Conservation (phyloP, 2,329 filamentous ascomycete species). For the Trichoderma guizhouense region DNA sequence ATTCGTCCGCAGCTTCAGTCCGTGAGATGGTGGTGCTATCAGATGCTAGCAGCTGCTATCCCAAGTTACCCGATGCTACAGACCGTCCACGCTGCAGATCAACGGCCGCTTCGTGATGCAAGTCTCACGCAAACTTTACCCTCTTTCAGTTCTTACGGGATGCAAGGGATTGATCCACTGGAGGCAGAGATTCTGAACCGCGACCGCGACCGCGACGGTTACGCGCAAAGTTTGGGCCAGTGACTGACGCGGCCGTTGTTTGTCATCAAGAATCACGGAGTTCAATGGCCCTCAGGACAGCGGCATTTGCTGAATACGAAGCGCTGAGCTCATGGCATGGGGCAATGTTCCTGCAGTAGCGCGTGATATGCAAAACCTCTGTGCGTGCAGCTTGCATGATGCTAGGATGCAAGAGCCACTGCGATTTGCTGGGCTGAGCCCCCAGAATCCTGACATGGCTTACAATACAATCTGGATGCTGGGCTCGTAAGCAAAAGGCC, state of each 20-base stretch:
- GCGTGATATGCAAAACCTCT: background rate
- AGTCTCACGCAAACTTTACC: background rate
- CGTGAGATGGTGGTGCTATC: background rate
- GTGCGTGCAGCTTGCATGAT: conserved; percentile 2
- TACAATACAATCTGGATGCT: background rate
- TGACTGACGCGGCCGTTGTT: background rate
- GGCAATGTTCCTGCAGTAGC: conserved; percentile 19
- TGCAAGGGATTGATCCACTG: background rate
- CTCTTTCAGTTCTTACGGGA: background rate
- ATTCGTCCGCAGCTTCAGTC: background rate
- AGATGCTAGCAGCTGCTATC: background rate
- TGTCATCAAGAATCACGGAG: background rate
- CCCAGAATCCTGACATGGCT: background rate
- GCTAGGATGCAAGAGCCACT: background rate
- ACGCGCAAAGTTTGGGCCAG: background rate
- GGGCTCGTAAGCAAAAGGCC: background rate
- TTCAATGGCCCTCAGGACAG: background rate
- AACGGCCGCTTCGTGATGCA: background rate
- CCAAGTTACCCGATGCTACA: background rate
- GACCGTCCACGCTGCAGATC: background rate
- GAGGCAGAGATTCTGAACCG: background rate
- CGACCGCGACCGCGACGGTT: background rate
- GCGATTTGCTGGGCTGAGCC: background rate
- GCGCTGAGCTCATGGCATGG: background rate
- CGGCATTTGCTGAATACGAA: background rate